Evolutionary conservation across 495 filamentous ascomycete species (phyloP).

Genomic region (Penicillium crystallinum): DNA sequence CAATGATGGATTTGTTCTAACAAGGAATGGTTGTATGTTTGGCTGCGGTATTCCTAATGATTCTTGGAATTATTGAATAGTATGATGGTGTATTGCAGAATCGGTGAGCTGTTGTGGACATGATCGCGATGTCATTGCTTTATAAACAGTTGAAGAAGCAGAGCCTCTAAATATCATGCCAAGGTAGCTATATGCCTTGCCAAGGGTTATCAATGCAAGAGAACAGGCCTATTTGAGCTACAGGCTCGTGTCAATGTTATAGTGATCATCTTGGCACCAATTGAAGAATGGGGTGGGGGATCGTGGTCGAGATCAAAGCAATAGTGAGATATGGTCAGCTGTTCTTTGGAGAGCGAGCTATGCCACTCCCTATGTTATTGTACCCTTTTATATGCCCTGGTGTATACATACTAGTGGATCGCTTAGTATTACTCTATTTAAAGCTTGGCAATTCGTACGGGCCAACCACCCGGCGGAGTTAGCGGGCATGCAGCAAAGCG

Average conservation of each 20-base stretch:
- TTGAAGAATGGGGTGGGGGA: neutral
- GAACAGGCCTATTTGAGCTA: neutral
- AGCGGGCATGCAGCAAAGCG: neutral
- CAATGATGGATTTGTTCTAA: neutral
- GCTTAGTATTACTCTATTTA: constrained; percentile 6
- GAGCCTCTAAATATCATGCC: neutral
- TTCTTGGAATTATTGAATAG: neutral
- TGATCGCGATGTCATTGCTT: neutral
- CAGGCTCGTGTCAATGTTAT: neutral
- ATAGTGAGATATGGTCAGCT: neutral
- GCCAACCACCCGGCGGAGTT: neutral
- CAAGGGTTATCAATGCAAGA: neutral
- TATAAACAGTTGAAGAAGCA: neutral
- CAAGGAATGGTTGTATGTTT: neutral
- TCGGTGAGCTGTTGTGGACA: too few relatives aligned
- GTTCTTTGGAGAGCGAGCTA: too few relatives aligned
- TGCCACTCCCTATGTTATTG: neutral
- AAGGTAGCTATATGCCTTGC: constrained; percentile 4
- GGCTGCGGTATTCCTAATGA: too few relatives aligned
- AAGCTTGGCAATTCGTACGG: constrained; percentile 2
- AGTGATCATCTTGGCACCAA: neutral
- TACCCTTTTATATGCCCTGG: neutral
- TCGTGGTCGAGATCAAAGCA: neutral
- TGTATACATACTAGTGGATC: neutral
- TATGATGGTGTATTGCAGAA: neutral